Percentiles rank a stretch among this genome's conserved stretches.
phyloP scores from a whole-genome alignment of 768 basidiomycete species.

The Pilatotrama ljubarskyi region DNA sequence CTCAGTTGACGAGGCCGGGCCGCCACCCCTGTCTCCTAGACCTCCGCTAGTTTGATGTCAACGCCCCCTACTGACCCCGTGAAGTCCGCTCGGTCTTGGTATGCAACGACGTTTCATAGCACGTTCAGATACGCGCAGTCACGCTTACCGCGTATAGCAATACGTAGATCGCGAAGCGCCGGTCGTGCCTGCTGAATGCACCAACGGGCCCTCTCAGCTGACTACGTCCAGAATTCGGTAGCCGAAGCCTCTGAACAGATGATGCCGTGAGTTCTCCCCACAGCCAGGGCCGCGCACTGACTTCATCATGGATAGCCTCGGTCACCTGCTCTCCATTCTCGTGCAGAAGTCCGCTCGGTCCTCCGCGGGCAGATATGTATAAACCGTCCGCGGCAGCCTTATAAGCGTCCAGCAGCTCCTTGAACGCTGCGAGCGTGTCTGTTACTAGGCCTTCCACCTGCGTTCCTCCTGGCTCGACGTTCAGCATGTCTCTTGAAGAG shows the following conservation, averaged over 20 bases:
- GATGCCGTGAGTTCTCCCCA: constrained; percentile 6
- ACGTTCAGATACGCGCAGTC: background rate
- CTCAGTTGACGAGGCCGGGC: too few species aligned
- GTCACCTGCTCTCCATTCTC: constrained; percentile 12
- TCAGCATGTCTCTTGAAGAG: constrained; percentile 12
- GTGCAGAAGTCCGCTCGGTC: constrained; percentile 1
- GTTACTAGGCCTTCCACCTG: background rate
- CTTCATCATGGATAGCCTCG: constrained; percentile 10
- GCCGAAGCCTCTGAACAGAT: background rate
- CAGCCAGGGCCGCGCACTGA: background rate
- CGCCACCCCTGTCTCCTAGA: too few species aligned
- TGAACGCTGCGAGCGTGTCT: background rate
- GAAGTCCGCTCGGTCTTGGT: too few species aligned
- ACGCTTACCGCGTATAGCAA: background rate
- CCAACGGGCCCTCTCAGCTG: background rate
- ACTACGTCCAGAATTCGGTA: background rate
- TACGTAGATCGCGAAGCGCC: constrained; percentile 1
- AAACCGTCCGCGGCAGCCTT: background rate
- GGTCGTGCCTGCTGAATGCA: background rate
- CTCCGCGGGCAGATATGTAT: constrained; percentile 11
- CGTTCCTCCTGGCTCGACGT: background rate
- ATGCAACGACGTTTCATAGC: too few species aligned
- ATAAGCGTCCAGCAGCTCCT: background rate
- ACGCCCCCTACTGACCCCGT: too few species aligned
- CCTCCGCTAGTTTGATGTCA: too few species aligned